These are phyloP conservation scores for Malassezia psittaci DNA, from an alignment of 1,284 basidiomycete genomes.

Conservation along the genomic window DNA sequence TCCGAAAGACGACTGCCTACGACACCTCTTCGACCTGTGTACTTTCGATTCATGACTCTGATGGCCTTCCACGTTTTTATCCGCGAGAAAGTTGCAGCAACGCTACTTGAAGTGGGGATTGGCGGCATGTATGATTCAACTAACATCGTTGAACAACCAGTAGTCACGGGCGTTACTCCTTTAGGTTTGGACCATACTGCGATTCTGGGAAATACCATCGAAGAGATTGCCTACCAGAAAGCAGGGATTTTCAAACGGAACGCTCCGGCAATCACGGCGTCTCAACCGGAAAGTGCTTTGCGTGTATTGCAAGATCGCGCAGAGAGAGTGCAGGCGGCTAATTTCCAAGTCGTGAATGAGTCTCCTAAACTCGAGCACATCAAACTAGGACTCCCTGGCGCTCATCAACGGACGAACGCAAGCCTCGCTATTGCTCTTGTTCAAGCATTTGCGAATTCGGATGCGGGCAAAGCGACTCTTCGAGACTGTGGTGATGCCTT, in stretches of 20 bases:
- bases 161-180: slow-evolving; percentile 79
- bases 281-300: slow-evolving; percentile 66
- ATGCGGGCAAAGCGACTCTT: slow-evolving; percentile 30
- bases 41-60: slow-evolving; percentile 87
- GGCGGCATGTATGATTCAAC: slow-evolving; percentile 92
- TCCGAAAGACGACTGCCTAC: slow-evolving; percentile 22
- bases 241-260: slow-evolving; percentile 90
- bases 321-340: slow-evolving; percentile 49
- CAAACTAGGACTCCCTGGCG: slow-evolving; percentile 66
- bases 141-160: slow-evolving; percentile 80
- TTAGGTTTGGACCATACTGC: slow-evolving; percentile 88
- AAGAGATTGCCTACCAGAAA: slow-evolving; percentile 89
- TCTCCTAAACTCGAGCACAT: slow-evolving; percentile 56
- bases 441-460: slow-evolving; percentile 59
- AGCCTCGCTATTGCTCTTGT: slow-evolving; percentile 71
- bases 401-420: slow-evolving; percentile 82
- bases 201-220: slow-evolving; percentile 77
- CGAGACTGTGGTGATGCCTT: slow-evolving; percentile 11
- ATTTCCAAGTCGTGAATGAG: slow-evolving; percentile 10
- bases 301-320: slow-evolving; percentile 53
- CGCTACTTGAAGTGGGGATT: slow-evolving; percentile 91
- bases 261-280: slow-evolving; percentile 71
- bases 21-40: slow-evolving; percentile 69
- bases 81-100: slow-evolving; percentile 67
- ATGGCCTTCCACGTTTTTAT: slow-evolving; percentile 86